Evolutionary conservation across 352 stramenopile genomes (phyloP).

Genomic region (Pythium plurisporium): DNA sequence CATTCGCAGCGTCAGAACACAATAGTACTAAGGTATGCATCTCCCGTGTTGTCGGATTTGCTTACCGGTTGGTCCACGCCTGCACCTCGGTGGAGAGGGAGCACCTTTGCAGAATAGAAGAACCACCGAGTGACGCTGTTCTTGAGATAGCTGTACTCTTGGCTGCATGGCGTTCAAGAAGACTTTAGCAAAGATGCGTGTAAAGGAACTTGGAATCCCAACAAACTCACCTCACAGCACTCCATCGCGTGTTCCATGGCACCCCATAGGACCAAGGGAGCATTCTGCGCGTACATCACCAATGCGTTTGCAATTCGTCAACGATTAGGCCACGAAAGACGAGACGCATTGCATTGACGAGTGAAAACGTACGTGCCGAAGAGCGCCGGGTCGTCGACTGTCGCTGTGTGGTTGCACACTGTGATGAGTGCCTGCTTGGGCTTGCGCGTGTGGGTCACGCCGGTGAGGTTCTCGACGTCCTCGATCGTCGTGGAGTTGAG

Average conservation of each 20-base stretch:
- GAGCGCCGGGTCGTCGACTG: slow-evolving; percentile 70
- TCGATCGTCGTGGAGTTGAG: slow-evolving; percentile 49
- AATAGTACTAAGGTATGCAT: too few relatives aligned
- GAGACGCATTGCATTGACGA: too few relatives aligned
- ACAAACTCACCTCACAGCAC: slow-evolving; percentile 63
- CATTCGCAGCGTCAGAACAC: neutral
- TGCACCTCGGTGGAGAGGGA: slow-evolving; percentile 68
- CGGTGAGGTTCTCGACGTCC: slow-evolving; percentile 38
- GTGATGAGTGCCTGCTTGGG: slow-evolving; percentile 61
- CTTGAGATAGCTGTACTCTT: slow-evolving; percentile 83
- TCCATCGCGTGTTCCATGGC: slow-evolving; percentile 62
- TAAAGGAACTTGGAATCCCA: too few relatives aligned
- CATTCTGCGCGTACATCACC: slow-evolving; percentile 33
- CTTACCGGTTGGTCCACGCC: slow-evolving; percentile 65
- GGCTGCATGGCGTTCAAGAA: slow-evolving; percentile 29
- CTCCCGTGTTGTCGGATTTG: too few relatives aligned
- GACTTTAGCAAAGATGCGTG: neutral
- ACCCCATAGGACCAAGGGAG: slow-evolving; percentile 65
- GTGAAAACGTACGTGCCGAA: slow-evolving; percentile 48
- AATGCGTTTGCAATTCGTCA: neutral
- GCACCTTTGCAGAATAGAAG: slow-evolving; percentile 67
- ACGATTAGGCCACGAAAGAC: too few relatives aligned
- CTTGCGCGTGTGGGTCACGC: slow-evolving; percentile 40
- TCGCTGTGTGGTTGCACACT: slow-evolving; percentile 82
- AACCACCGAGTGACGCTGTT: slow-evolving; percentile 42